These are phyloP conservation scores for Heterobasidion annosum DNA, from an alignment of 1,284 basidiomycete species.

Conservation along the genomic window DNA sequence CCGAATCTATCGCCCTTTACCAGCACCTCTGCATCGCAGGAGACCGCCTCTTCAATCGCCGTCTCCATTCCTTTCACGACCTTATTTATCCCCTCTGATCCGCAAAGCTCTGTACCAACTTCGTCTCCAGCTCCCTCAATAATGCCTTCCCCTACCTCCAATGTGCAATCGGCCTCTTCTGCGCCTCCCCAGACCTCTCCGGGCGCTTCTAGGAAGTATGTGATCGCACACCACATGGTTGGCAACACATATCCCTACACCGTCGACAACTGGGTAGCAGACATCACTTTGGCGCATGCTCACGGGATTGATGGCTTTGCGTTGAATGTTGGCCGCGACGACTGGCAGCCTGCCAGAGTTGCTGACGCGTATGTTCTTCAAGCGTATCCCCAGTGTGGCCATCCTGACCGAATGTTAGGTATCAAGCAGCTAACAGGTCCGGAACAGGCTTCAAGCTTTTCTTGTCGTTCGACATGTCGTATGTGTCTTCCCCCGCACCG, in stretches of 20 bases:
- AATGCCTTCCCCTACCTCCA: not conserved
- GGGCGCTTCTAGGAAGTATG: constrained; percentile 32
- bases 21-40: not conserved
- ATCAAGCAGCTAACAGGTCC: constrained; percentile 44
- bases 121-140: not conserved
- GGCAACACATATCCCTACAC: constrained; percentile 63
- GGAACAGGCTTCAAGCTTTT: constrained; percentile 67
- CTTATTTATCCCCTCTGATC: not conserved
- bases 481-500: constrained; percentile 12
- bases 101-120: not conserved
- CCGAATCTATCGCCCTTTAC: not conserved
- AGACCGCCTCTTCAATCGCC: not conserved
- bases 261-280: constrained; percentile 41
- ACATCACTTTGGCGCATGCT: constrained; percentile 49
- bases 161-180: not conserved
- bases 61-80: not conserved
- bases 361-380: constrained; percentile 50
- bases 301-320: constrained; percentile 63
- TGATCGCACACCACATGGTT: constrained; percentile 61
- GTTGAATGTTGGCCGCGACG: constrained; percentile 56
- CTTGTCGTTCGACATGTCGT: constrained; percentile 77
- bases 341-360: constrained; percentile 57
- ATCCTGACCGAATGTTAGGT: constrained; percentile 21
- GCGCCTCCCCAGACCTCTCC: not conserved
- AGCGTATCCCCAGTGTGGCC: not conserved